These are phyloP conservation scores for Collybia sordida DNA, from an alignment of 768 basidiomycete species.

Conservation along the genomic window DNA sequence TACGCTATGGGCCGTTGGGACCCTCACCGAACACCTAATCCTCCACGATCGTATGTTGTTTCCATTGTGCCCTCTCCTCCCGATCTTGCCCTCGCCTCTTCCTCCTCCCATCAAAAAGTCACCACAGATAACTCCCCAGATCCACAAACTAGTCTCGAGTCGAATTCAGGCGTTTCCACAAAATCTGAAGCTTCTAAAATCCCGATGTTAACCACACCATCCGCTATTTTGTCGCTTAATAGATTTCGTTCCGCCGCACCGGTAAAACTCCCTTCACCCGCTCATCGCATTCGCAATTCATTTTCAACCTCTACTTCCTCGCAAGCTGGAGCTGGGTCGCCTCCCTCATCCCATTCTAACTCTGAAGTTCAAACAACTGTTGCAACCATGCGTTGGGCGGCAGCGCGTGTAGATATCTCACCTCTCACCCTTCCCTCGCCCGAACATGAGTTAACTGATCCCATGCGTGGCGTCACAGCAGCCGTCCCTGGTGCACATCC, in stretches of 20 bases:
- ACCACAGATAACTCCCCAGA: background rate
- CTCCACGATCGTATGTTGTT: constrained; percentile 35
- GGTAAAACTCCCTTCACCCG: constrained; percentile 13
- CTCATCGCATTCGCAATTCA: constrained; percentile 20
- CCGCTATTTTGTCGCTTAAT: constrained; percentile 9
- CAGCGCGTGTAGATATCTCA: constrained; percentile 76
- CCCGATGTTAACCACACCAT: constrained; percentile 10
- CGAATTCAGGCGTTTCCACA: background rate
- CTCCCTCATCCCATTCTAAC: constrained; percentile 25
- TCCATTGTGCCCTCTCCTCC: constrained; percentile 5
- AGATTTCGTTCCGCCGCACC: constrained; percentile 14
- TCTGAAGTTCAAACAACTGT: constrained; percentile 66
- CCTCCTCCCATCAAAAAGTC: constrained; percentile 4
- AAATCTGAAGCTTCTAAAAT: constrained; percentile 7
- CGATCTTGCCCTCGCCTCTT: constrained; percentile 1
- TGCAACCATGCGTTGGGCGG: constrained; percentile 86
- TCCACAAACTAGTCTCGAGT: background rate
- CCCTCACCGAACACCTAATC: constrained; percentile 66
- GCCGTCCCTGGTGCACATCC: constrained; percentile 65
- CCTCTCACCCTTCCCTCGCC: constrained; percentile 88
- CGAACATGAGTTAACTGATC: constrained; percentile 89
- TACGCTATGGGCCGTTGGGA: constrained; percentile 82
- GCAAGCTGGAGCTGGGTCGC: constrained; percentile 15
- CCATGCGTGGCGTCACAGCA: constrained; percentile 74
- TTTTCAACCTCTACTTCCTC: constrained; percentile 20